A percentile compares a stretch with the other conserved stretches of the same genome.
phyloP scores from a whole-genome alignment of 768 basidiomycete genomes.

The Suillus americanus region DNA sequence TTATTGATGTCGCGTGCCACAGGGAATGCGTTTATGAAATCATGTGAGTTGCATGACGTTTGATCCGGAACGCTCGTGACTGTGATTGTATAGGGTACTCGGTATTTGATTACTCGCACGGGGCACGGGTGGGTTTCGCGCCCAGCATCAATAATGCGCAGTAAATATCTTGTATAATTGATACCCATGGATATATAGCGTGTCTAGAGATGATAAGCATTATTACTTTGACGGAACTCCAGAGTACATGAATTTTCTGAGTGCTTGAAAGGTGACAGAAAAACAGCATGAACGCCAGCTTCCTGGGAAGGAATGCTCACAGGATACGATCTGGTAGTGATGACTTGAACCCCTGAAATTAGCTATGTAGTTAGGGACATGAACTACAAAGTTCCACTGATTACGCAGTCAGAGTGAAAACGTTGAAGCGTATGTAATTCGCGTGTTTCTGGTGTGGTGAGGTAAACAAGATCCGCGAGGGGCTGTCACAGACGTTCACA shows the following conservation, averaged over 20 bases:
- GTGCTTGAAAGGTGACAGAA: not conserved
- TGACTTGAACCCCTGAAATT: not conserved
- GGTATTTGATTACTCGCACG: constrained; percentile 57
- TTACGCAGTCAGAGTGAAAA: not conserved
- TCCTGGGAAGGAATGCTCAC: not conserved
- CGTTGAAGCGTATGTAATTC: not conserved
- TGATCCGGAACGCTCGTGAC: constrained; percentile 5
- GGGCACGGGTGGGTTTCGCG: constrained; percentile 56
- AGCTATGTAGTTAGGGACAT: not conserved
- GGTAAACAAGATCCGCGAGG: not conserved
- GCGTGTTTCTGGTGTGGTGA: not conserved
- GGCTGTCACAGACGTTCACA: not conserved
- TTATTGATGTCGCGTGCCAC: constrained; percentile 17
- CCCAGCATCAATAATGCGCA: constrained; percentile 48
- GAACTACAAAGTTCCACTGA: not conserved
- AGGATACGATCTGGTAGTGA: not conserved
- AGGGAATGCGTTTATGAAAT: constrained; percentile 67
- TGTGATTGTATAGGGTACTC: constrained; percentile 49
- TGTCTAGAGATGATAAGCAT: not conserved
- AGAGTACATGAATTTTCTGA: not conserved
- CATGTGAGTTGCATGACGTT: constrained; percentile 42
- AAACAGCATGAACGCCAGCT: not conserved
- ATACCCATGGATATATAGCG: not conserved
- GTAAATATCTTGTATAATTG: not conserved
- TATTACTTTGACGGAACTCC: not conserved